phyloP scores from a whole-genome alignment of 306 rosid species.

The Pyrus bretschneideri region DNA sequence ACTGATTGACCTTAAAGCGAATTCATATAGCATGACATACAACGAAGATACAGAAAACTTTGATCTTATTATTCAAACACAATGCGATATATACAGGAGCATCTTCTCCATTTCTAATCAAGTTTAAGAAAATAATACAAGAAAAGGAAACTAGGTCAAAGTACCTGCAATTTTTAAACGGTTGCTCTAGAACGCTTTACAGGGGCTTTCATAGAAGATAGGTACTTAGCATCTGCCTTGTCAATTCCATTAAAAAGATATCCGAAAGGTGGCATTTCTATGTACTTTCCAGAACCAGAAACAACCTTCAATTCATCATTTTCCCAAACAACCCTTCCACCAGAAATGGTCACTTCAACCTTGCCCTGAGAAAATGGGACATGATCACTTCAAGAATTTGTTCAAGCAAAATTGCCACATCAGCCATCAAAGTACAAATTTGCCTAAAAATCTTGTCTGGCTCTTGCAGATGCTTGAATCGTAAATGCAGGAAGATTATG shows the following conservation, averaged over 20 bases:
- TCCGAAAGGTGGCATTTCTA: constrained; percentile 60
- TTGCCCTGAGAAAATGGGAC: constrained; percentile 54
- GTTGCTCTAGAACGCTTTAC: constrained; percentile 35
- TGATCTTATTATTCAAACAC: neutral
- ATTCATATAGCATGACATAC: neutral
- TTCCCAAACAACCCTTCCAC: constrained; percentile 94
- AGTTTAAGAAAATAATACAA: neutral
- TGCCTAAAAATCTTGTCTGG: too few species aligned
- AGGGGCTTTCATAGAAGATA: constrained; percentile 67
- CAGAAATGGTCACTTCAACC: constrained; percentile 80
- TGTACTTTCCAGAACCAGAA: constrained; percentile 74
- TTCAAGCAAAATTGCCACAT: neutral
- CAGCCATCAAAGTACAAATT: too few species aligned
- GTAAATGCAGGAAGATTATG: neutral
- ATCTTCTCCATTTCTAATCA: neutral
- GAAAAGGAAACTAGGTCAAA: neutral
- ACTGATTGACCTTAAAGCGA: neutral
- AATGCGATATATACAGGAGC: neutral
- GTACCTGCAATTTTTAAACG: neutral
- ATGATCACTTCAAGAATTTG: constrained; percentile 50
- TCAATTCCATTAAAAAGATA: constrained; percentile 63
- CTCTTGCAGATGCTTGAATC: neutral
- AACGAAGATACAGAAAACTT: neutral
- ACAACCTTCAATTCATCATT: constrained; percentile 62
- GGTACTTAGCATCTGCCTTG: constrained; percentile 54